Base-by-base conservation (phyloP, 2,329 filamentous ascomycete genomes). In the Didymellaceae sp. region DNA sequence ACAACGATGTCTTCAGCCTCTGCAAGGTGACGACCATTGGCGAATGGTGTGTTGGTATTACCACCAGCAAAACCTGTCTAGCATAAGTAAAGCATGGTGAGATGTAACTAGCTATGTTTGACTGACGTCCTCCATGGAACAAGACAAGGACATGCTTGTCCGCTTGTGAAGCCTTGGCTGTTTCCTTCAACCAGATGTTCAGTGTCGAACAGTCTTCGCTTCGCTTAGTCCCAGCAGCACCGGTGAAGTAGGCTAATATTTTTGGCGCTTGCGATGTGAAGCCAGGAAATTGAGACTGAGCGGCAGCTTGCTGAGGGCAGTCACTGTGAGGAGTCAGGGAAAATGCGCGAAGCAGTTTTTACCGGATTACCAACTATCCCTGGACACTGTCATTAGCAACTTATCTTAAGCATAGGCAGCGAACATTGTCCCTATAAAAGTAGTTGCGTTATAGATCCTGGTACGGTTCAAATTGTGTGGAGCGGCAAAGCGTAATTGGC, bases 81-180 rank as follows among this genome's bases (percentile, higher is more conserved):
- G 7, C 16, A 14, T n/a, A 13, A 13, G 11, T 17, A 30, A 24
- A 46, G 28, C 18, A 17, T 18, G 21, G 2, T 20, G 2, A 25
- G 24, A 3, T 7, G 3, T 25, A 16, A 17, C 33, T 3, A 20
- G 7, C 7, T 10, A 37, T 24, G 3, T 14, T 9, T 2, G 9
- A 64, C 70, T 49, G 46, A 70, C 74, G 63, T 32, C 75, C 75
- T 28, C 75, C 76, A 49, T 77, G 71, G 42, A 78, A 66, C 42
- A 71, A 73, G 2, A 78, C 64, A 22, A 78, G 59, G 5, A 78
- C 72, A 2, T 75, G 68, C 26, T 74, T 70, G 13, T 60, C 52
- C 10, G 47, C 48, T 34, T 60, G 44, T 11, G 57, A 37, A 4
- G 58, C 52, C 11, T 58, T 61, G 0, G 30, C 35, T 6, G 54